A percentile compares a stretch with the other conserved stretches of the same genome.
These are phyloP conservation scores for Pythium brassicae DNA, from an alignment of 352 stramenopile species.

Conservation along the genomic window DNA sequence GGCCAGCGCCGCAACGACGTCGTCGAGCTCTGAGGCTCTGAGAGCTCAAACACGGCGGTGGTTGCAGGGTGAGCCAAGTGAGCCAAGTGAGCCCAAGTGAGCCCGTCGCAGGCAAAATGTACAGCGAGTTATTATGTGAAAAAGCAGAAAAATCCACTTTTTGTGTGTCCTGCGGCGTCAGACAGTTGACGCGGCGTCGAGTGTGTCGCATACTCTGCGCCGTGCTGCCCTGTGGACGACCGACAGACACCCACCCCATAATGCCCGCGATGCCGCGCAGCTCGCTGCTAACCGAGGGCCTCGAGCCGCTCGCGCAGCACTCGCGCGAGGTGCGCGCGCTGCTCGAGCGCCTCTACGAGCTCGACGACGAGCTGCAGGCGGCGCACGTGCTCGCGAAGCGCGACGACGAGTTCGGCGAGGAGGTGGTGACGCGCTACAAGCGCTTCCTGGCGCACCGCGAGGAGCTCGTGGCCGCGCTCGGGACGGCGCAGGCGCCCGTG, in stretches of 20 bases:
- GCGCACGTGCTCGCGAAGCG: conserved; percentile 48
- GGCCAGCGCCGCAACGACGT: conserved; percentile 53
- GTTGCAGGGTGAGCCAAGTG: too few relatives aligned
- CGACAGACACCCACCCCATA: too few relatives aligned
- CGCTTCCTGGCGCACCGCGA: conserved; percentile 47
- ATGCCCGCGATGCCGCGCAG: conserved; percentile 4
- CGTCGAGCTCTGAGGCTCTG: conserved; percentile 40
- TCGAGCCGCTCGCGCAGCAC: conserved; percentile 28
- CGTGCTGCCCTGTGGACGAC: too few relatives aligned
- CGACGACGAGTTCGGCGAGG: conserved; percentile 61
- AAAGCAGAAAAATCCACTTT: too few relatives aligned
- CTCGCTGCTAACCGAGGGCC: conserved; percentile 46
- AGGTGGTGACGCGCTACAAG: conserved; percentile 56
- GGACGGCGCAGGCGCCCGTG: conserved; percentile 35
- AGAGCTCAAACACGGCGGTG: too few relatives aligned
- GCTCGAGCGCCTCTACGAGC: conserved; percentile 34
- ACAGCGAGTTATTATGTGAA: too few relatives aligned
- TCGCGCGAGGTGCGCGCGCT: conserved; percentile 24
- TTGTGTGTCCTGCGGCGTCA: too few relatives aligned
- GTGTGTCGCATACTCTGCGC: too few relatives aligned
- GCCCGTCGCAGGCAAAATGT: too few relatives aligned
- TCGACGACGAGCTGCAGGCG: conserved; percentile 54
- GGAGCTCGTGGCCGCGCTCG: conserved; percentile 39
- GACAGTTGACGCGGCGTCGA: too few relatives aligned
- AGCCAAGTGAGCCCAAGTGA: too few relatives aligned